Base-by-base conservation (phyloP, 129 eudicot genomes). In the Lonicera japonica region DNA sequence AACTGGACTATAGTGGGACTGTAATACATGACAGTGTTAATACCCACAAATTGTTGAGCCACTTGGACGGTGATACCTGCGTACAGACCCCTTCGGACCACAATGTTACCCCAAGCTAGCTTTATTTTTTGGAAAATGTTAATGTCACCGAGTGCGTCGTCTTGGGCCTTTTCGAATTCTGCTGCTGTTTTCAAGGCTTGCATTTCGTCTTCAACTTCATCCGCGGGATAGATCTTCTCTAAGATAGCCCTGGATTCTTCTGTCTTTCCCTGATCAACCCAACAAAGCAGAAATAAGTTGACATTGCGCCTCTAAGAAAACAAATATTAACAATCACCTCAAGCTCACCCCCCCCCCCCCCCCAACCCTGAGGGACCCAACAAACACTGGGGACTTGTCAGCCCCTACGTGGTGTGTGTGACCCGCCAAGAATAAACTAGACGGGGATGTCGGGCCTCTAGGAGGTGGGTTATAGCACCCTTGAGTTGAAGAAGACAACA, bases 11-110 rank as follows among this genome's bases (percentile, higher is more conserved):
- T 86, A 43, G 90, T 86, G 40, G 94, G 94, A 54, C 94, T 82
- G 70, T 86, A 86, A 56, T 86, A 86, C 95, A 87, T 87, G 64
- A 87, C 86, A 0, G 95, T 87, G 75, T 87, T 87, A 40, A 87
- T 83, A 16, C 95, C 95, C 1, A 81, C 86, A 50, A 83, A 87
- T 36, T 87, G 95, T 63, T 87, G 95, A 71, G 83, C 86, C 48
- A 86, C 88, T 73, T 78, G 88, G 41, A 70, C 87, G 7, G 77
- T 71, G 23, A 84, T 72, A 5, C 91, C 91, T 0, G 91, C 86
- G 19, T 64, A 51, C 1, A 84, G 77, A 3, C 84, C 91, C 34
- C 91, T 61, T 0, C 87, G 66, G 24, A 80, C 77, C 5, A 77
- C 73, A 39, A 21, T 55, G 51, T 75, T 77, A 16, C 64, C 67